These are phyloP conservation scores for Aspergillus felis DNA, from an alignment of 2,329 filamentous ascomycete species.

Conservation along the genomic window DNA sequence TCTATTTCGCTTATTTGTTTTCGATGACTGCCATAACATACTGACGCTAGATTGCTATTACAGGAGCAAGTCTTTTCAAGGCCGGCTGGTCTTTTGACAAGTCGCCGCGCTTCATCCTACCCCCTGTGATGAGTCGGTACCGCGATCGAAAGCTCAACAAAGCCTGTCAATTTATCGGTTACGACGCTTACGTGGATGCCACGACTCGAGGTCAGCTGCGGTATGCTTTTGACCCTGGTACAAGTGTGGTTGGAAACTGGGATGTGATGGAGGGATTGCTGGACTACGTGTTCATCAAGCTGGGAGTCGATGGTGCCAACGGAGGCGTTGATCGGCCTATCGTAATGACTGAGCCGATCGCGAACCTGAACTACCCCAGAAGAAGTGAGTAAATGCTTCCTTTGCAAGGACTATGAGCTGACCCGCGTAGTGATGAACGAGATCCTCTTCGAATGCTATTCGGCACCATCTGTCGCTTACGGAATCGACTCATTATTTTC, in stretches of 20 bases:
- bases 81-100: slow-evolving; percentile 95
- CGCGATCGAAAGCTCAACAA: slow-evolving; percentile 89
- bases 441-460: slow-evolving; percentile 94
- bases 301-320: slow-evolving; percentile 73
- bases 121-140: slow-evolving; percentile 91
- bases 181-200: slow-evolving; percentile 91
- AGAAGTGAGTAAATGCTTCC: slow-evolving; percentile 61
- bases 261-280: slow-evolving; percentile 93
- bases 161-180: slow-evolving; percentile 87
- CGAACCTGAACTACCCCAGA: slow-evolving; percentile 82
- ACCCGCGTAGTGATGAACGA: slow-evolving; percentile 78
- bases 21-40: background rate
- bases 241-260: slow-evolving; percentile 93
- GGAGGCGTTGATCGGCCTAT: slow-evolving; percentile 79
- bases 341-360: slow-evolving; percentile 93
- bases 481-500: slow-evolving; percentile 97
- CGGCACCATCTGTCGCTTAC: slow-evolving; percentile 82
- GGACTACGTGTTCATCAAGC: slow-evolving; percentile 91
- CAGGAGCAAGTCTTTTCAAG: slow-evolving; percentile 83
- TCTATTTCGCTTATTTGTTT: slow-evolving; percentile 1
- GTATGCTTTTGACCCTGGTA: slow-evolving; percentile 85
- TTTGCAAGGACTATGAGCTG: slow-evolving; percentile 14
- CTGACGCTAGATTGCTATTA: background rate
- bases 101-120: slow-evolving; percentile 72
- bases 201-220: slow-evolving; percentile 87